Percentiles rank a stretch among this genome's conserved stretches.
Evolutionary conservation across 1,139 yeast species (phyloP).

Genomic region (Blastobotrys arbuscula): DNA sequence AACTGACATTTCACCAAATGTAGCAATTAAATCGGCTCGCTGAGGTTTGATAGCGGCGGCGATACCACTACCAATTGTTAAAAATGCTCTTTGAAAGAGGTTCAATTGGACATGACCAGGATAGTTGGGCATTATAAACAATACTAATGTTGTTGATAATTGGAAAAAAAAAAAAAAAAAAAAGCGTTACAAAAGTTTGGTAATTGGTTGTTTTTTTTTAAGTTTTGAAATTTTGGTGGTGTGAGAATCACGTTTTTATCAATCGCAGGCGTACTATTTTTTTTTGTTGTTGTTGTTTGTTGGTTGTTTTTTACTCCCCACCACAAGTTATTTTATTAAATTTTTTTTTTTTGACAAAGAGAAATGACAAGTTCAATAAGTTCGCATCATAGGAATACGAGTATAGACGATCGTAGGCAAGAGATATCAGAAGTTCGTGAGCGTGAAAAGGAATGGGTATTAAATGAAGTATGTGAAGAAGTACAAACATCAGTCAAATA

Average conservation of each 20-base stretch:
- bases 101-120: constrained; percentile 80
- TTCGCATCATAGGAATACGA: background rate
- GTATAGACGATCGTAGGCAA: background rate
- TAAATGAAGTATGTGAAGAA: constrained; percentile 26
- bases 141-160: background rate
- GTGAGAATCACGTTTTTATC: background rate
- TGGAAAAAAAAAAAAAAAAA: background rate
- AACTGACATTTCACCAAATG: constrained; percentile 90
- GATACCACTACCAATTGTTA: constrained; percentile 72
- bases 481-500: constrained; percentile 22
- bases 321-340: background rate
- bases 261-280: too few species aligned
- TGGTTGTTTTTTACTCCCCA: too few species aligned
- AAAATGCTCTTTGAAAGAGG: constrained; percentile 52
- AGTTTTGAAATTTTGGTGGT: too few species aligned
- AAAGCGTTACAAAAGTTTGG: background rate
- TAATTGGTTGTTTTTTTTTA: too few species aligned
- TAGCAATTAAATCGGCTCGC: constrained; percentile 75
- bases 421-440: constrained; percentile 9
- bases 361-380: background rate
- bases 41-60: constrained; percentile 78
- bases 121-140: constrained; percentile 34
- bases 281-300: too few species aligned
- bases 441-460: constrained; percentile 30
- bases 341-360: background rate